Base-by-base conservation (phyloP, 2,329 filamentous ascomycete species). In the Epichloe hybrida region DNA sequence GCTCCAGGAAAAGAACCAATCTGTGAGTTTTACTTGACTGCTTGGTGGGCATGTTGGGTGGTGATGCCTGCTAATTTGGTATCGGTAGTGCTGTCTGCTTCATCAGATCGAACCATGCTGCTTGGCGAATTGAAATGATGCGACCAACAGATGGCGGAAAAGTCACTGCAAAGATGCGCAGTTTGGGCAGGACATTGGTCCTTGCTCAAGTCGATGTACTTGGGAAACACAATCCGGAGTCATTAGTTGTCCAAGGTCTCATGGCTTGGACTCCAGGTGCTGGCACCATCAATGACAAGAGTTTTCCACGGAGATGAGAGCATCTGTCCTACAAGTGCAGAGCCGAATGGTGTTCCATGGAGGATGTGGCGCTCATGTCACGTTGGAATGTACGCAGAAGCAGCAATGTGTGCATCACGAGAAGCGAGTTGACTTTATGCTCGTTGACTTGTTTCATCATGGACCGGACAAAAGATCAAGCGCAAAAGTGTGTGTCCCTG, bases 41-140 rank as follows among this genome's bases (percentile, higher is more conserved):
- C 20, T 41, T 27, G 34, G 13, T 31, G n/a, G 45, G 17, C 7
- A 39, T 36, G 3, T 13, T 15, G 17, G 7, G 21, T 17, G 48
- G 7, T n/a, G 17, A 44, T 2, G 7, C 46, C 13, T 23, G 49
- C 69, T 75, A 59, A 76, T 7, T 7, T 62, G 2, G 8, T 38
- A 6, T 6, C 43, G 2, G 75, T 57, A 95, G 88, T 95, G 66
- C 77, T 95, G 42, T 93, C 89, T 50, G 88, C 83, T 31, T 95
- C 88, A 8, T 93, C 89, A n/a, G 89, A 95, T 70, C 81, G 87
- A 47, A 91, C 79, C 42, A 76, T 95, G 63, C 75, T 95, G 56
- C 74, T 95, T 5, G 89, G 89, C 53, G 89, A 95, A 69, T 71
- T 95, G 53, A 67, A 67, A 56, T 69, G 62, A 72, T 42, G 84